Conservation (phyloP, 2,329 filamentous ascomycete species). For the Fusarium fracticaudum region DNA sequence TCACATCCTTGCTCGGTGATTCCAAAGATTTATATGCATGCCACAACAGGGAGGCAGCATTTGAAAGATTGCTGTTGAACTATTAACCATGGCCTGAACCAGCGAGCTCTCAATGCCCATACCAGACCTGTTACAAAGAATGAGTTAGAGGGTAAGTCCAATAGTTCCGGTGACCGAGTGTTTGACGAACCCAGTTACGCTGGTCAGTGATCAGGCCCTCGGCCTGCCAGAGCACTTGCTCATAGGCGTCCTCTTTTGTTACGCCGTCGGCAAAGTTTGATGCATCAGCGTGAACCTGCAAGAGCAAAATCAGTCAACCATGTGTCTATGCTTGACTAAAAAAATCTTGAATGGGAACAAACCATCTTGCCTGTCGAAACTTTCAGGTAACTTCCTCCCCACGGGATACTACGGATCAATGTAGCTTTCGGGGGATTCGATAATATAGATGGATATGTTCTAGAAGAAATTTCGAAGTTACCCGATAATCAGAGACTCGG, state of each 20-base stretch:
- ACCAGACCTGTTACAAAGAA: conserved; percentile 40
- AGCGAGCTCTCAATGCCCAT: background rate
- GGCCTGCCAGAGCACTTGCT: conserved; percentile 77
- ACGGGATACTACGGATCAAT: background rate
- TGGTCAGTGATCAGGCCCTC: conserved; percentile 76
- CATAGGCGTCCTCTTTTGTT: conserved; percentile 77
- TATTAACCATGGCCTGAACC: conserved; percentile 3
- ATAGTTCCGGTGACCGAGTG: background rate
- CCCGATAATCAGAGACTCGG: background rate
- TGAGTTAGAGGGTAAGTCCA: conserved; percentile 24
- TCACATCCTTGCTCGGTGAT: conserved; percentile 71
- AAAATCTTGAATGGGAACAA: background rate
- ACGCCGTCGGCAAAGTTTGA: conserved; percentile 75
- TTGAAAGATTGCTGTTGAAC: conserved; percentile 75
- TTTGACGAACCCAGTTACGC: conserved; percentile 76
- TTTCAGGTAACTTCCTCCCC: background rate
- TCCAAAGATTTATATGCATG: conserved; percentile 80
- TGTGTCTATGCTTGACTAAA: background rate
- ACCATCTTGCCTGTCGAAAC: conserved; percentile 26
- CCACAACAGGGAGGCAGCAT: conserved; percentile 80
- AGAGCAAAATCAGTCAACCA: conserved; percentile 1
- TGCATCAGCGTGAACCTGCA: conserved; percentile 79
- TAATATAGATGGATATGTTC: conserved; percentile 1
- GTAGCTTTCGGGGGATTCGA: background rate
- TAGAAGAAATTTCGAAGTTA: conserved; percentile 20